Conservation (phyloP, 2,329 filamentous ascomycete genomes). For the Fusarium napiforme region DNA sequence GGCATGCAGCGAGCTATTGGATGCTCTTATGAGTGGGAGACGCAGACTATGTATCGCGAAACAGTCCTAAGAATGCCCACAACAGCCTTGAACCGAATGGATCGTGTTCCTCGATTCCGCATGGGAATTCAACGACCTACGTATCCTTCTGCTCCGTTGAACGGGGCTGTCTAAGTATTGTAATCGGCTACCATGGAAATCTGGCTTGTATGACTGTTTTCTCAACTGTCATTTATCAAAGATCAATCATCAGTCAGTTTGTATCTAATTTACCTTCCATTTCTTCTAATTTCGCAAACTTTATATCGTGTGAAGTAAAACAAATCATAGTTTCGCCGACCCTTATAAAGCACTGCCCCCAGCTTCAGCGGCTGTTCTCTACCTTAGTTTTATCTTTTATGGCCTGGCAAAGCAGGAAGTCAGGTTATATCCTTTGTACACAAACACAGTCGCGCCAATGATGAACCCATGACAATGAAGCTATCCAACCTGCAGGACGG, state of each 20-base stretch:
- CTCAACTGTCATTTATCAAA: background rate
- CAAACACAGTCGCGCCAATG: background rate
- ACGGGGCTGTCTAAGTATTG: slow-evolving; percentile 19
- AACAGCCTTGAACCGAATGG: slow-evolving; percentile 41
- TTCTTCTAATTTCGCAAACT: background rate
- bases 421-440: background rate
- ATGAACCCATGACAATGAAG: background rate
- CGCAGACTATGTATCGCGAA: slow-evolving; percentile 43
- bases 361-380: background rate
- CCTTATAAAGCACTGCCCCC: background rate
- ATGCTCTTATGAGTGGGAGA: slow-evolving; percentile 45
- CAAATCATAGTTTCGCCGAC: background rate
- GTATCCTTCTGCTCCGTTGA: slow-evolving; percentile 32
- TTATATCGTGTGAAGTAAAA: background rate
- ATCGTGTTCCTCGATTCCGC: slow-evolving; percentile 40
- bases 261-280: background rate
- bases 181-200: background rate
- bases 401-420: background rate
- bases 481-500: background rate
- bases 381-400: background rate
- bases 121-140: slow-evolving; percentile 40
- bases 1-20: slow-evolving; percentile 44
- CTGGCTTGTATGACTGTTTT: background rate
- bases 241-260: background rate
- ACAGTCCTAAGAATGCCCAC: slow-evolving; percentile 43